Evolutionary conservation across 2,329 filamentous ascomycete genomes (phyloP), one percentile per base, ranked within the genome.

Genomic region (Aspergillus sp.): DNA sequence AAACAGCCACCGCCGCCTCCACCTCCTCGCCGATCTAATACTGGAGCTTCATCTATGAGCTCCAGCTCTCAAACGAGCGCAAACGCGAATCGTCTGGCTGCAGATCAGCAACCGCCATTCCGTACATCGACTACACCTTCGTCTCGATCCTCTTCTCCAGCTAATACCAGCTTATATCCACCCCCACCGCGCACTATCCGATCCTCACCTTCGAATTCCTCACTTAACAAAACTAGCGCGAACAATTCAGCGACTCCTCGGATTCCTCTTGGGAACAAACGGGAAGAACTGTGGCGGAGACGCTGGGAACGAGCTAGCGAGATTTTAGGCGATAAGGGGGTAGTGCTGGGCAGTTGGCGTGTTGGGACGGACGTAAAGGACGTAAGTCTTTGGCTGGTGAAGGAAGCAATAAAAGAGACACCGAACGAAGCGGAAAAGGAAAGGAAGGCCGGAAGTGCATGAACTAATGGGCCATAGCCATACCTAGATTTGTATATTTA

Each of bases 201-300:
- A 46, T 59, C 62, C 20, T 59, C 66, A 13, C 52, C 65, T 27
- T 68, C 69, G 5, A 72, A 63, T 27, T 58, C 64, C 11, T 62
- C 63, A 1, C 48, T 69, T 3, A 46, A 44, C 12, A 59, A 64
- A 47, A 56, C 61, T 13, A 65, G 61, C 45, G 60, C 60, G 19
- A 64, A 49, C 50, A 57, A 41, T 30, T 52, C 51, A 11, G 47
- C 59, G 2, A 56, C 56, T 13, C 68, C 68, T 8, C 69, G 69
- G 12, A 63, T 69, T 2, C 68, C 75, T 0, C 65, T 76, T 2
- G 73, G 74, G 4, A 80, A 76, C 52, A 81, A 79, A 56, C 78
- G 79, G 8, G 75, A 81, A 56, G 79, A 81, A 55, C 65, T 80
- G 8, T 82, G 79, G 79, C 70, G 71, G 42, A 73, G 79, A 24